These are phyloP conservation scores for Sporobolomyces roseus DNA, from an alignment of 768 basidiomycete genomes.

Conservation along the genomic window DNA sequence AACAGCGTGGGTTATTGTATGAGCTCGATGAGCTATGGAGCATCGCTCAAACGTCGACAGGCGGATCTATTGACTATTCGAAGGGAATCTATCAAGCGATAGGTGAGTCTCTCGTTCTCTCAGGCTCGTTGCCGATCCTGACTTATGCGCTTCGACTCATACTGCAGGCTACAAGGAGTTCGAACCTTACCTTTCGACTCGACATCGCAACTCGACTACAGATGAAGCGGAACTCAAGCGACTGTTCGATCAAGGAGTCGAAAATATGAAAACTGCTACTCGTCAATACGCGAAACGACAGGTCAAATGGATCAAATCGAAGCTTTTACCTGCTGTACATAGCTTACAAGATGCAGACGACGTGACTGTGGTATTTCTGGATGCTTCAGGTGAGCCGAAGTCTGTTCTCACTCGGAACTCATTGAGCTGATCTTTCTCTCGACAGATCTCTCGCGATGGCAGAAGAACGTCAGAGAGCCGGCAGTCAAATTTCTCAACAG, in stretches of 20 bases:
- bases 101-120: slow-evolving; percentile 55
- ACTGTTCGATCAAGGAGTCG: slow-evolving; percentile 59
- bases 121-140: background rate
- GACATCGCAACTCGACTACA: slow-evolving; percentile 18
- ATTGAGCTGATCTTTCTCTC: background rate
- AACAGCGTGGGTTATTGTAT: slow-evolving; percentile 72
- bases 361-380: slow-evolving; percentile 52
- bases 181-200: slow-evolving; percentile 56
- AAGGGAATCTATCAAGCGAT: slow-evolving; percentile 92
- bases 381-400: slow-evolving; percentile 46
- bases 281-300: slow-evolving; percentile 88
- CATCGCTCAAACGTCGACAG: slow-evolving; percentile 28
- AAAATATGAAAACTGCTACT: slow-evolving; percentile 79
- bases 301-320: slow-evolving; percentile 85
- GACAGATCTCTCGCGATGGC: slow-evolving; percentile 24
- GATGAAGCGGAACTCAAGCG: background rate
- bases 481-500: slow-evolving; percentile 17
- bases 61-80: slow-evolving; percentile 59
- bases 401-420: too few relatives aligned
- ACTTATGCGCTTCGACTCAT: background rate
- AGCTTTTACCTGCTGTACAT: slow-evolving; percentile 62
- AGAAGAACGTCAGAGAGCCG: slow-evolving; percentile 11
- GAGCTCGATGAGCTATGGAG: slow-evolving; percentile 59
- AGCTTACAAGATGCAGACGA: slow-evolving; percentile 38
- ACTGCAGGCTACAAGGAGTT: slow-evolving; percentile 87